A percentile compares a stretch with the other conserved stretches of the same genome.
Conservation (phyloP, 148 eudicot species). For the Arbutus unedo region DNA sequence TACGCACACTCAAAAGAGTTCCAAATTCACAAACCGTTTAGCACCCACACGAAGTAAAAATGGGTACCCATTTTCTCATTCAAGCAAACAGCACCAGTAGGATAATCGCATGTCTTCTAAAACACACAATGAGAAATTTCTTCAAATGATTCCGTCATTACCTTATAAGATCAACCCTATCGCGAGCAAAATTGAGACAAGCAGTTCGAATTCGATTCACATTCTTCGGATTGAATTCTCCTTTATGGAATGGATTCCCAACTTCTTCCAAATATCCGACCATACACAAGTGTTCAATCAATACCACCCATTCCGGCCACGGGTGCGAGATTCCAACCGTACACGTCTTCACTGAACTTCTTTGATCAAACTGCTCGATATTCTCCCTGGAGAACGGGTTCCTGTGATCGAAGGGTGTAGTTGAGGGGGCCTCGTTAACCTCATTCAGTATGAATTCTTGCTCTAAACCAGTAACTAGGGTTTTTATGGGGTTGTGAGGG, state of each 20-base stretch:
- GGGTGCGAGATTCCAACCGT: slow-evolving; percentile 32
- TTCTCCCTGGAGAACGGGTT: background rate
- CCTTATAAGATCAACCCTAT: slow-evolving; percentile 49
- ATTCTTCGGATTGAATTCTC: slow-evolving; percentile 32
- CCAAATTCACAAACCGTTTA: background rate
- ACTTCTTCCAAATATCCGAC: slow-evolving; percentile 44
- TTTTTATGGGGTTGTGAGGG: slow-evolving; percentile 19
- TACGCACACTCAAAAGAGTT: slow-evolving; percentile 13
- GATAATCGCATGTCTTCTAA: background rate
- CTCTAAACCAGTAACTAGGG: slow-evolving; percentile 26
- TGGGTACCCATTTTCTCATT: background rate
- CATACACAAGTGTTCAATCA: slow-evolving; percentile 45
- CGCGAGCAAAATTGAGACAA: slow-evolving; percentile 53
- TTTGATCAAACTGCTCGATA: background rate
- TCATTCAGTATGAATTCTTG: slow-evolving; percentile 26
- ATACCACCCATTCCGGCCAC: slow-evolving; percentile 63
- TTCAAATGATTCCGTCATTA: slow-evolving; percentile 13
- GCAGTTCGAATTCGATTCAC: slow-evolving; percentile 49
- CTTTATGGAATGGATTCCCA: slow-evolving; percentile 36
- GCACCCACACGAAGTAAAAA: background rate
- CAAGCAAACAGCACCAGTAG: background rate
- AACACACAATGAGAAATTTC: background rate
- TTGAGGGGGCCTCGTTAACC: slow-evolving; percentile 22
- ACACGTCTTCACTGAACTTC: background rate
- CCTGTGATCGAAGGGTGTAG: slow-evolving; percentile 2